phyloP scores from a whole-genome alignment of 139 green algal genomes.

The Chlorella sp. region DNA sequence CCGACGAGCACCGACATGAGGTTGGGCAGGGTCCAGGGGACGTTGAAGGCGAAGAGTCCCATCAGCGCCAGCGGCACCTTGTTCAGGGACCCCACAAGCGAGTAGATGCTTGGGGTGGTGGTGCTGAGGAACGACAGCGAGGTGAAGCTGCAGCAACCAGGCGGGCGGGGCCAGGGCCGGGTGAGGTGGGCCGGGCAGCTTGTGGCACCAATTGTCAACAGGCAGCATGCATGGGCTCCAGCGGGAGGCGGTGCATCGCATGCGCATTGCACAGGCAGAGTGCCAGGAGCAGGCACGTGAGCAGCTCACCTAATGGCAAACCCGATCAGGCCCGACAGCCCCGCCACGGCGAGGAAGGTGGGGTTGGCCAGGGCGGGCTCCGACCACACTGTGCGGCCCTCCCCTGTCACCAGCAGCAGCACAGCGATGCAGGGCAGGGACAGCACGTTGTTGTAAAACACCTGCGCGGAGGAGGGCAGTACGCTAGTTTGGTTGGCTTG shows the following conservation, averaged over 20 bases:
- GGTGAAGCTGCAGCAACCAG: constrained; percentile 82
- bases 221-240: too few relatives aligned
- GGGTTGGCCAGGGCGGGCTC: constrained; percentile 64
- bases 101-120: constrained; percentile 94
- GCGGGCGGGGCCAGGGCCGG: too few relatives aligned
- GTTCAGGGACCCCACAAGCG: constrained; percentile 80
- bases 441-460: constrained; percentile 96
- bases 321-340: constrained; percentile 6
- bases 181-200: too few relatives aligned
- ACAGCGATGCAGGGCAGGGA: constrained; percentile 79
- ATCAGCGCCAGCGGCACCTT: constrained; percentile 86
- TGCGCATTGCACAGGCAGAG: too few relatives aligned
- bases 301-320: constrained; percentile 36
- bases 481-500: too few relatives aligned
- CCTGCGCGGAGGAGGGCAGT: too few relatives aligned
- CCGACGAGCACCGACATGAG: constrained; percentile 85
- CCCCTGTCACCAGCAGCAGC: constrained; percentile 65
- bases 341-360: constrained; percentile 57
- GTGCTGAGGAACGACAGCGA: constrained; percentile 92
- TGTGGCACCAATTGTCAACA: too few relatives aligned
- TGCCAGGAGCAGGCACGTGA: too few relatives aligned
- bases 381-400: constrained; percentile 53
- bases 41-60: constrained; percentile 88
- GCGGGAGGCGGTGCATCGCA: too few relatives aligned
- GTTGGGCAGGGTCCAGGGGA: constrained; percentile 80